These are phyloP conservation scores for Chlamydomonas schloesseri DNA, from an alignment of 139 green algal species.

Conservation along the genomic window DNA sequence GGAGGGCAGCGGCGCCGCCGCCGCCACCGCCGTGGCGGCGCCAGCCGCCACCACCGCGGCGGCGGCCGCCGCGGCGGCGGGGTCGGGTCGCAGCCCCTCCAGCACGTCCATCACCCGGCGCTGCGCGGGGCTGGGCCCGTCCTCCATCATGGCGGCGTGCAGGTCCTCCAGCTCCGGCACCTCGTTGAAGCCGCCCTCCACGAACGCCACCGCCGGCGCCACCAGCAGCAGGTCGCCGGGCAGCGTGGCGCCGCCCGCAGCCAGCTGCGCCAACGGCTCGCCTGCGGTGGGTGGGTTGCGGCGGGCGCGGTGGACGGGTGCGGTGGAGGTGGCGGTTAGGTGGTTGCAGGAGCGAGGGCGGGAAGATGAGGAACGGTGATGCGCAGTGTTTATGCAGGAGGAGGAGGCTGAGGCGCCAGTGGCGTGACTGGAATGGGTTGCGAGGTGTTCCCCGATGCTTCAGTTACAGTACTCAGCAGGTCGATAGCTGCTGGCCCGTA, in stretches of 20 bases:
- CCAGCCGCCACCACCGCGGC: not conserved
- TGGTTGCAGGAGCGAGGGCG: not conserved
- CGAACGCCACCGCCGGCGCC: slow-evolving; percentile 38
- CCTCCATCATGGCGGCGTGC: slow-evolving; percentile 45
- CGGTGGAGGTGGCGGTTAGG: not conserved
- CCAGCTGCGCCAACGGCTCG: slow-evolving; percentile 1
- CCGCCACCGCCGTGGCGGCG: not conserved
- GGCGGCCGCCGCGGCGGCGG: not conserved
- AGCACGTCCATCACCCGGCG: slow-evolving; percentile 49
- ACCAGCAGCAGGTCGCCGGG: slow-evolving; percentile 42
- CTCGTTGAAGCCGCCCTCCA: slow-evolving; percentile 37
- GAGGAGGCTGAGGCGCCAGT: too few relatives aligned
- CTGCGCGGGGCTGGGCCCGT: slow-evolving; percentile 1
- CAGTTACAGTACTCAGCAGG: slow-evolving; percentile 4
- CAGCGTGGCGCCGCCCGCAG: not conserved
- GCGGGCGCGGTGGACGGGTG: not conserved
- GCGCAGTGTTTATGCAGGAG: not conserved
- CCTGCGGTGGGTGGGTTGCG: not conserved
- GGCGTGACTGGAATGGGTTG: too few relatives aligned
- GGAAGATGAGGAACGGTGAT: too few relatives aligned
- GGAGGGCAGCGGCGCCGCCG: not conserved
- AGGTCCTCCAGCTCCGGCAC: slow-evolving; percentile 51
- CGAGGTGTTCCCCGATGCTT: slow-evolving; percentile 24
- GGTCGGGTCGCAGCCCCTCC: slow-evolving; percentile 14
- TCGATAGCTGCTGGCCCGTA: slow-evolving; percentile 25